Evolutionary conservation across 257 asterid species (phyloP).

Genomic region (Oldenlandia corymbosa): DNA sequence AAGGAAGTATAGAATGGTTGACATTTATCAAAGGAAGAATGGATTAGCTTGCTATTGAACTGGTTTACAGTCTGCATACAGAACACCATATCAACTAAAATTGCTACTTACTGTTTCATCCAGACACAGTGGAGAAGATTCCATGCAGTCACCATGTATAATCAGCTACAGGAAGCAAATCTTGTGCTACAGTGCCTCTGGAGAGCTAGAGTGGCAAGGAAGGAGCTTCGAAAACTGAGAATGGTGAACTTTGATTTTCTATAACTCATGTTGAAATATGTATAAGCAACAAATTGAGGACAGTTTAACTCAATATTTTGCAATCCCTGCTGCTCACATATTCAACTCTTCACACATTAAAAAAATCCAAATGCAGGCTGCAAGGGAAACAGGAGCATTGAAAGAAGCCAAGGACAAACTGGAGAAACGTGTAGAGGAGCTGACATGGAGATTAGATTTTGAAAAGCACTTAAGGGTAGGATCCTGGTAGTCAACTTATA

Average conservation of each 20-base stretch:
- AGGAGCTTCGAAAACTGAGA: constrained; percentile 75
- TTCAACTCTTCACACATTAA: constrained; percentile 11
- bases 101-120: constrained; percentile 16
- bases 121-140: constrained; percentile 82
- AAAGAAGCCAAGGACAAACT: constrained; percentile 94
- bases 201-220: constrained; percentile 82
- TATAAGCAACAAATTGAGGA: background rate
- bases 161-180: constrained; percentile 47
- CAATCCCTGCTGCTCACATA: background rate
- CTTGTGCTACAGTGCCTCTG: constrained; percentile 81
- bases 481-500: constrained; percentile 11
- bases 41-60: background rate
- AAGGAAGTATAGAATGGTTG: background rate
- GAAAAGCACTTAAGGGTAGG: constrained; percentile 83
- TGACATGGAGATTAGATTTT: constrained; percentile 81
- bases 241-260: constrained; percentile 43
- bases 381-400: constrained; percentile 92
- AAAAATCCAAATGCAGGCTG: constrained; percentile 52
- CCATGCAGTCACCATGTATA: constrained; percentile 51
- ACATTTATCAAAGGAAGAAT: background rate
- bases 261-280: background rate
- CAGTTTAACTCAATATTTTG: background rate
- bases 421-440: constrained; percentile 90
- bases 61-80: background rate
- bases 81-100: constrained; percentile 8